Percentiles rank a stretch among this genome's conserved stretches.
Conservation (phyloP, 176 grass and related monocot genomes). For the Lolium perenne region DNA sequence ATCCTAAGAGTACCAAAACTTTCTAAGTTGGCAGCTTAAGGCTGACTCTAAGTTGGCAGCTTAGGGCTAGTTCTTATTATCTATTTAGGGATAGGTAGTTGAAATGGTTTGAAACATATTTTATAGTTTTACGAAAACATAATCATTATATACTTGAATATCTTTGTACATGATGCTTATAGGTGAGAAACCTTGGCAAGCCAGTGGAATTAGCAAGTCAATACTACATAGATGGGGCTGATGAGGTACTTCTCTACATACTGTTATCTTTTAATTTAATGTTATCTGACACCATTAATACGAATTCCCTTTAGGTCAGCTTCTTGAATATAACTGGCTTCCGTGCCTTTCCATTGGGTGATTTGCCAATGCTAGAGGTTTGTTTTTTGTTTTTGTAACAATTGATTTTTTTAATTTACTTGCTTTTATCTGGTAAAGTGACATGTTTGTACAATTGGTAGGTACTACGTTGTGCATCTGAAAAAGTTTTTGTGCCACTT, state of each 20-base stretch:
- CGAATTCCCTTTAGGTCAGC: constrained; percentile 67
- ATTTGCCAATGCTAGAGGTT: constrained; percentile 99
- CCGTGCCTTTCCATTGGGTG: constrained; percentile 94
- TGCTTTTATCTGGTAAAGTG: constrained; percentile 24
- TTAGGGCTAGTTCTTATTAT: constrained; percentile 24
- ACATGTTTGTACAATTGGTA: constrained; percentile 48
- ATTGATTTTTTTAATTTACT: not conserved
- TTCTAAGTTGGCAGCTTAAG: constrained; percentile 20
- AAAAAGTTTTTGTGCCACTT: constrained; percentile 99
- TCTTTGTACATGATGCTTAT: constrained; percentile 33
- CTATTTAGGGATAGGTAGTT: constrained; percentile 16
- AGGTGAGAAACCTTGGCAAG: constrained; percentile 99
- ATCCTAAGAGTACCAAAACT: not conserved
- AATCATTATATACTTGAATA: not conserved
- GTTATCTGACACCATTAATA: constrained; percentile 44
- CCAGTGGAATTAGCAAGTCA: constrained; percentile 97
- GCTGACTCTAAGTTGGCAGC: not conserved
- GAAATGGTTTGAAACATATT: not conserved
- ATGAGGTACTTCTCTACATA: constrained; percentile 70
- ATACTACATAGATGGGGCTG: constrained; percentile 95
- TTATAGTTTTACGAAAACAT: constrained; percentile 21
- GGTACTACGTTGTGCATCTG: constrained; percentile 82
- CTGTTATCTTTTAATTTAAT: constrained; percentile 6
- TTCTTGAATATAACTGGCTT: constrained; percentile 99
- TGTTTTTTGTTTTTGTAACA: constrained; percentile 44